Evolutionary conservation across 176 grass and related monocot species (phyloP), one percentile per base, ranked within the genome.

Genomic region (Ampelocalamus luodianensis): DNA sequence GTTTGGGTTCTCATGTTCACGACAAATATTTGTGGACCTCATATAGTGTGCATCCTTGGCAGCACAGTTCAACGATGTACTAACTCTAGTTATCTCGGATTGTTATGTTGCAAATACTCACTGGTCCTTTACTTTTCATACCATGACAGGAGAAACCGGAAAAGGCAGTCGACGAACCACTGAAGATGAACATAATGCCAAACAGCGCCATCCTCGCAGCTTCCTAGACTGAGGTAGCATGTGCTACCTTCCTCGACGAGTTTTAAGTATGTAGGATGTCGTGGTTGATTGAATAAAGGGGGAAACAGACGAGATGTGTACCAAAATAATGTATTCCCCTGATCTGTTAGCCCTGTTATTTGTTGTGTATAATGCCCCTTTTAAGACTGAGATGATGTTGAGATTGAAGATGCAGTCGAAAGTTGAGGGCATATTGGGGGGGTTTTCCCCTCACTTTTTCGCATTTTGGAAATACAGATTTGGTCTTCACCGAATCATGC

Each of bases 171-270:
- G 50, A 39, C 0, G 58, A 87, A 79, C 67, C 88, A 22, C 79
- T 83, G 78, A 72, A 82, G 88, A 86, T 86, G 68, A 82, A 86
- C 37, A 82, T 82, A 40, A 26, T 66, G 72, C 24, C 55, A 9
- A 85, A 77, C 53, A 90, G 60, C 5, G 56, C 79, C 26, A 86
- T 90, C 27, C 68, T 43, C 14, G 82, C 84, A 18, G 83, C 79
- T 73, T 86, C 84, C 20, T 86, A 90, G 79, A 50, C 48, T 2
- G 0, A 1, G 5, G 11, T 10, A 0, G 0, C 8, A 4, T 62
- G 6, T 18, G 46, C 34, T 8, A 8, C 36, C 34, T 65, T 36
- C 13, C 34, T 18, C 1, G n/a, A 29, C 48, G 3, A 71, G 9
- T 54, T 51, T 22, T 4, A 13, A 10, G 56, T 77, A 45, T 62